These are phyloP conservation scores for Exophiala aquamarina DNA, from an alignment of 2,329 filamentous ascomycete species.

Conservation along the genomic window DNA sequence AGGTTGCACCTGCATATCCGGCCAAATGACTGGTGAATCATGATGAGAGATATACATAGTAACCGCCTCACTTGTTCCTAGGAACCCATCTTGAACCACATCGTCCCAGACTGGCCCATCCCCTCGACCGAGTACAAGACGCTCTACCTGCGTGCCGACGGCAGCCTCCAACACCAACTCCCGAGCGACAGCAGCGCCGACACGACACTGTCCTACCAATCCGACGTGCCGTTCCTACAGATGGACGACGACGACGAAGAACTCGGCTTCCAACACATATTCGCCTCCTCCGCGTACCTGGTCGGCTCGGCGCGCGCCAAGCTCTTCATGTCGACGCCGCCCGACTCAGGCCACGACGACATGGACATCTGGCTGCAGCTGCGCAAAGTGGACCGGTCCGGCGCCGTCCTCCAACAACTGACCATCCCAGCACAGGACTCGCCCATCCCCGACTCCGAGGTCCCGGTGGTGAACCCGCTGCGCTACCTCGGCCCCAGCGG, in stretches of 20 bases:
- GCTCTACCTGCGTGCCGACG: conserved; percentile 30
- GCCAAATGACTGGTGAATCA: too few relatives aligned
- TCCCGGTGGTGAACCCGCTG: conserved; percentile 32
- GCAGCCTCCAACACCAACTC: not conserved
- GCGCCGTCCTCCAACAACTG: conserved; percentile 37
- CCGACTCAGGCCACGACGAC: conserved; percentile 44
- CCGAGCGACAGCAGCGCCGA: not conserved
- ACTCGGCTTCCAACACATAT: conserved; percentile 40
- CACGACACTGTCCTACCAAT: conserved; percentile 33
- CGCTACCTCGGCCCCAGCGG: conserved; percentile 44
- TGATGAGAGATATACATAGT: too few relatives aligned
- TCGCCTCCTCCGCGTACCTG: conserved; percentile 36
- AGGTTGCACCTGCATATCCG: too few relatives aligned
- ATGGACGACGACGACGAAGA: conserved; percentile 2
- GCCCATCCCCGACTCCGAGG: too few relatives aligned
- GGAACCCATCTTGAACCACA: conserved; percentile 10
- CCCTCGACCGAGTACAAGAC: conserved; percentile 16
- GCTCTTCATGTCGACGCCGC: conserved; percentile 47
- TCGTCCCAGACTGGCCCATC: conserved; percentile 29
- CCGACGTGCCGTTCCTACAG: conserved; percentile 26
- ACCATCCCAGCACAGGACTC: too few relatives aligned
- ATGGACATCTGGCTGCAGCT: conserved; percentile 46
- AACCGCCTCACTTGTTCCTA: too few relatives aligned
- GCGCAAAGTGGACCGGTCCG: conserved; percentile 44
- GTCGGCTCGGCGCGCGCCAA: conserved; percentile 49